phyloP scores from a whole-genome alignment of 2,329 filamentous ascomycete genomes.

The Ceratocystiopsis brevicomis region DNA sequence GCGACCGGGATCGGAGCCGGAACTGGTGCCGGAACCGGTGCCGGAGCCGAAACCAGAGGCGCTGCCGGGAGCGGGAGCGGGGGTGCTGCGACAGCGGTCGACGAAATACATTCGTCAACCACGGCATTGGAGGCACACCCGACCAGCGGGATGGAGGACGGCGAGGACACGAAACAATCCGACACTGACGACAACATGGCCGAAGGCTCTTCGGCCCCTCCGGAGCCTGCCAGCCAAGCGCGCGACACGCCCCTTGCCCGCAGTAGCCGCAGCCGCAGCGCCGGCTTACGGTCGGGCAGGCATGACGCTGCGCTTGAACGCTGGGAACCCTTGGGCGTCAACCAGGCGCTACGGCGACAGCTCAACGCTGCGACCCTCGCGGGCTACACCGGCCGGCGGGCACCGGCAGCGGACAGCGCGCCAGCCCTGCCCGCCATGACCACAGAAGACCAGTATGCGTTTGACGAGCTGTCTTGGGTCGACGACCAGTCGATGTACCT shows the following conservation, averaged over 20 bases:
- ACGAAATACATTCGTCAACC: background rate
- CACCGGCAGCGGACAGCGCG: background rate
- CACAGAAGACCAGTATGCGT: constrained; percentile 15
- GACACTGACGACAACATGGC: constrained; percentile 12
- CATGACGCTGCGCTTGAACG: too few species aligned
- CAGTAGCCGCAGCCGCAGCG: too few species aligned
- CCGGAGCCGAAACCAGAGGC: constrained; percentile 5
- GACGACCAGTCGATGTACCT: constrained; percentile 21
- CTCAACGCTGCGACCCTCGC: constrained; percentile 8
- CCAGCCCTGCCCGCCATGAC: constrained; percentile 11
- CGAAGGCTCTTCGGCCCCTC: background rate
- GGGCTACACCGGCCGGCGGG: background rate
- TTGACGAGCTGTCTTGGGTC: constrained; percentile 13
- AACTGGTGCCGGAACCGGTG: too few species aligned
- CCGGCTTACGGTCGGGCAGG: too few species aligned
- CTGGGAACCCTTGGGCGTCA: constrained; percentile 9
- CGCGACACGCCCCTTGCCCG: too few species aligned
- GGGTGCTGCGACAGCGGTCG: constrained; percentile 19
- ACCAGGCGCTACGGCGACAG: background rate
- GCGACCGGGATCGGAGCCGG: too few species aligned
- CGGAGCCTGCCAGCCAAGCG: too few species aligned
- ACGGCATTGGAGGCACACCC: too few species aligned
- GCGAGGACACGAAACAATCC: constrained; percentile 12
- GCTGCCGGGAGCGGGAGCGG: too few species aligned
- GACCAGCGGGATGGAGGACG: too few species aligned